Evolutionary conservation across 1,139 yeast species (phyloP), one percentile per base, ranked within the genome.

Genomic region (Hyphopichia burtonii): DNA sequence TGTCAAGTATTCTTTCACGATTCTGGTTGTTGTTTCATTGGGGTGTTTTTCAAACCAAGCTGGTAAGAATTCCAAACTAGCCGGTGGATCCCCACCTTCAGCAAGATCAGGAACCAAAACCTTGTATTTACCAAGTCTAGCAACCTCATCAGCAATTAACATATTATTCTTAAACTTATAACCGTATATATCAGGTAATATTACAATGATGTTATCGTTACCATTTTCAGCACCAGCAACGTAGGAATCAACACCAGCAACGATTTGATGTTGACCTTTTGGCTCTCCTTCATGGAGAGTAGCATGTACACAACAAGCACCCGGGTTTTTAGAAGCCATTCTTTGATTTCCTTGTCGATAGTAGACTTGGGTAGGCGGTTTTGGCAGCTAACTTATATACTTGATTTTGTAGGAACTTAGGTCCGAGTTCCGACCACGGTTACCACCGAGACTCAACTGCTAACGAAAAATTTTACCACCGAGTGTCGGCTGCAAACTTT

Each of bases 31-130:
- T 27, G 74, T 53, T 14, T 66, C 79, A 3, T 66, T 56, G 8
- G 61, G 41, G 64, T 85, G 91, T 2, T 61, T 62, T 4, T 55
- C 56, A 20, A 74, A 47, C 89, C 90, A 34, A 3, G 28, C 36
- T 12, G 48, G 48, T 34, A 77, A 52, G 36, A 68, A 71, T 6
- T 54, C 53, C 16, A 14, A 43, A 34, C 37, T 40, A 30, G 63
- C 18, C 4, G 33, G 33, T 5, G 34, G 12, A 10, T 41, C 58
- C 39, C 82, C 89, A 32, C 76, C 78, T 32, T 74, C 55, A 49
- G 83, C 68, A 44, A 83, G 67, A 56, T 86, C 93, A 14, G 91
- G 90, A 20, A 82, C 61, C 39, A 81, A 63, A 1, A 82, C 87
- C 35, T 68, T 71, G 64, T 71, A 83, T 18, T 83, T 82, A 18